These are phyloP conservation scores for Leccinum arenicola DNA, from an alignment of 768 basidiomycete species.

Conservation along the genomic window DNA sequence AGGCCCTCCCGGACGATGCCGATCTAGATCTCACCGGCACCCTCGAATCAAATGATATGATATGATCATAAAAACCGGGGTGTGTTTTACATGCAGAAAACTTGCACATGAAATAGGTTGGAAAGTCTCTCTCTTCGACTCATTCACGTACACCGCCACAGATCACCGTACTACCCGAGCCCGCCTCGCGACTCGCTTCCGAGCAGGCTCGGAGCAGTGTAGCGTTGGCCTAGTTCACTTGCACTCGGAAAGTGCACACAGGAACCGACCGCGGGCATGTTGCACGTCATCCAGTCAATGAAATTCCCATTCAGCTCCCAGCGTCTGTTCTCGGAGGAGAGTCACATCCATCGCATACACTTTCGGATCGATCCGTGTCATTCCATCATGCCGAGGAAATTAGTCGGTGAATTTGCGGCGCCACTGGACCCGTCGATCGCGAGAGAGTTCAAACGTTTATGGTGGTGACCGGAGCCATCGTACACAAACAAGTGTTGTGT, in stretches of 20 bases:
- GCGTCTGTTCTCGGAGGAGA: background rate
- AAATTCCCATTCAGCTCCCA: background rate
- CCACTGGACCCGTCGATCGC: background rate
- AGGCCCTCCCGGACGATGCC: conserved; percentile 12
- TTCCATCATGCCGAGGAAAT: background rate
- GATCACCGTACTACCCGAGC: too few relatives aligned
- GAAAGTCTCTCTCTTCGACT: too few relatives aligned
- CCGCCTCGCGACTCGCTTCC: too few relatives aligned
- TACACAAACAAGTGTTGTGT: background rate
- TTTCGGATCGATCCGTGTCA: background rate
- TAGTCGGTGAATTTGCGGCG: background rate
- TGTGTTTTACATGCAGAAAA: conserved; percentile 5
- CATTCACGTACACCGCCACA: too few relatives aligned
- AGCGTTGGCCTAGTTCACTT: too few relatives aligned
- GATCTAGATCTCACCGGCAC: conserved; percentile 5
- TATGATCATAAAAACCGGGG: background rate
- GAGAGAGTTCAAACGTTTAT: background rate
- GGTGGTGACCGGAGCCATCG: background rate
- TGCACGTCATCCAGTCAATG: background rate
- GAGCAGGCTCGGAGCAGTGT: too few relatives aligned
- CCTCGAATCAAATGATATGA: conserved; percentile 2
- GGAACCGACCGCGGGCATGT: background rate
- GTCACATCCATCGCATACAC: background rate
- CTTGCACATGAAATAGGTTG: background rate
- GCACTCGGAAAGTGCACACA: too few relatives aligned